Conservation (phyloP, 2,329 filamentous ascomycete genomes). For the Colletotrichum sidae region DNA sequence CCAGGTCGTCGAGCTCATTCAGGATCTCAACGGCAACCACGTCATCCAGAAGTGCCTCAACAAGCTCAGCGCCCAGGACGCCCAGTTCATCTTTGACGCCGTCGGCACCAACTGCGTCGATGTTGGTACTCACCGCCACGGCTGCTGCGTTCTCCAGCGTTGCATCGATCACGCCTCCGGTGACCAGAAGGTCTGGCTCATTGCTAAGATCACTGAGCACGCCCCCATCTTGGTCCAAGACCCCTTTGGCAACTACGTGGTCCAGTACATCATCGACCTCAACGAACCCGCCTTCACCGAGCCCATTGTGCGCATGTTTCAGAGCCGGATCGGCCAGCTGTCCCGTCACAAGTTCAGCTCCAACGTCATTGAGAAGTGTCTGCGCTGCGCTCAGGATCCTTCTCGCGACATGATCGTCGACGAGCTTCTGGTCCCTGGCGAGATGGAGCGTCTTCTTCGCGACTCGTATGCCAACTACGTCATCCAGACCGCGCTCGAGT, state of each 20-base stretch:
- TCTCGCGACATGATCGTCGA: constrained; percentile 86
- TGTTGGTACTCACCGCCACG: constrained; percentile 96
- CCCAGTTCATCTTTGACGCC: constrained; percentile 96
- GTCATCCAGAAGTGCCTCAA: constrained; percentile 99
- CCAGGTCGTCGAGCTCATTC: constrained; percentile 92
- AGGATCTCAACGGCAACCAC: constrained; percentile 98
- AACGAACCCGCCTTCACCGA: constrained; percentile 90
- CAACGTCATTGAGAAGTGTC: constrained; percentile 97
- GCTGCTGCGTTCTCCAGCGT: constrained; percentile 96
- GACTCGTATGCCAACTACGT: constrained; percentile 98
- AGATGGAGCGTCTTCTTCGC: constrained; percentile 89
- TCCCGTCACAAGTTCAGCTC: constrained; percentile 99
- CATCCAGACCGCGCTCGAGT: constrained; percentile 94
- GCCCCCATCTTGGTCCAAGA: constrained; percentile 93
- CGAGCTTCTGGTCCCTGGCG: constrained; percentile 79
- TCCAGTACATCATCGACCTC: constrained; percentile 97
- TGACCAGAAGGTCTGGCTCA: constrained; percentile 87
- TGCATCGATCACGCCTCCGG: constrained; percentile 98
- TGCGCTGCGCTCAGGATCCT: constrained; percentile 82
- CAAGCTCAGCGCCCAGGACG: constrained; percentile 85
- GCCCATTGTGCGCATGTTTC: constrained; percentile 85
- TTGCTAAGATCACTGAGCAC: constrained; percentile 87
- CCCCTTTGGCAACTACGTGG: constrained; percentile 97
- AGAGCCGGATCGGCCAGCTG: constrained; percentile 74
- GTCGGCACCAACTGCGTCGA: constrained; percentile 88